A percentile compares a stretch with the other conserved stretches of the same genome.
Evolutionary conservation across 441 rosid genomes (phyloP).

Genomic region (Erodium trifolium): DNA sequence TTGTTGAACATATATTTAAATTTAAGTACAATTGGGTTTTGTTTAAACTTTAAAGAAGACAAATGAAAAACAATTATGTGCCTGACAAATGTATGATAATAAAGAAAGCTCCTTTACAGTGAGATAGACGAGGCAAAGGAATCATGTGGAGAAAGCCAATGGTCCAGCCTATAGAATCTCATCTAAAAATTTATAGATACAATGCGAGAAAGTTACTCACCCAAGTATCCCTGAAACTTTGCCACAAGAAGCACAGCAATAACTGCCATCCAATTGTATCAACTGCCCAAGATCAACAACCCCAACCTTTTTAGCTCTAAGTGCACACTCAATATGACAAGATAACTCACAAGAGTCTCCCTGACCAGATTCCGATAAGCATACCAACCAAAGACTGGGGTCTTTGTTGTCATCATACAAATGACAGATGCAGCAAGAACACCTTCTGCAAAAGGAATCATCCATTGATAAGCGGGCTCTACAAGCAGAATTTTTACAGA

Average conservation of each 20-base stretch:
- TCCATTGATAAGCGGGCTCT: conserved; percentile 30
- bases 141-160: not conserved
- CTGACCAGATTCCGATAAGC: conserved; percentile 36
- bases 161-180: not conserved
- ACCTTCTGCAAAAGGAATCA: conserved; percentile 43
- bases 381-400: conserved; percentile 54
- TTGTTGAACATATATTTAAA: not conserved
- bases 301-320: conserved; percentile 31
- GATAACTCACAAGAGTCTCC: conserved; percentile 41
- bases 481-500: conserved; percentile 48
- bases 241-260: conserved; percentile 42
- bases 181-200: not conserved
- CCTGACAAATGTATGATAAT: not conserved
- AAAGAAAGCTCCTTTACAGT: too few species aligned
- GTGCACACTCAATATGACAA: conserved; percentile 48
- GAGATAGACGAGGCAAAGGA: too few species aligned
- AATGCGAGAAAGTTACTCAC: conserved; percentile 25
- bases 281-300: conserved; percentile 24
- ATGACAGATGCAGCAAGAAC: conserved; percentile 53
- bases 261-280: conserved; percentile 35
- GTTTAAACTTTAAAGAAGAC: not conserved
- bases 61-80: not conserved
- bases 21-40: not conserved
- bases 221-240: conserved; percentile 38
- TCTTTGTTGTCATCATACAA: conserved; percentile 54